Evolutionary conservation across 352 stramenopile species (phyloP), one percentile per base, ranked within the genome.

Genomic region (Phytophthora brassicae): DNA sequence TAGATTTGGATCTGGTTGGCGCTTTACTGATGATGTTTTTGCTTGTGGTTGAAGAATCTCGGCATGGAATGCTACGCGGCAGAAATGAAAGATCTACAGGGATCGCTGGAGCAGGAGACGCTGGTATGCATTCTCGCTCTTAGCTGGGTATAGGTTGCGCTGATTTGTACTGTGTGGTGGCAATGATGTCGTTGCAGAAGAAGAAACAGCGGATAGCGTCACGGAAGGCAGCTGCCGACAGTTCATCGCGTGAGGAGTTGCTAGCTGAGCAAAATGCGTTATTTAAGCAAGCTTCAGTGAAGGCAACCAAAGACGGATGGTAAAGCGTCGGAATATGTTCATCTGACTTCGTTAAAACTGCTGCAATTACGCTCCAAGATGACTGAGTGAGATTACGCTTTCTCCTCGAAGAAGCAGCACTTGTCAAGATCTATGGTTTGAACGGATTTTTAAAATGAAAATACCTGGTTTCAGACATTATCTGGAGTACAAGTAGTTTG

Each of bases 401-500:
- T n/a, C n/a, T n/a, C n/a, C n/a, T n/a, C n/a, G n/a, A n/a, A n/a
- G n/a, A n/a, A 42, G 33, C 33, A 41, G 33, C 33, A n/a, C 4
- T 31, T 31, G 4, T 31, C 26, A 31, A n/a, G n/a, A n/a, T n/a
- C n/a, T n/a, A n/a, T 8, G 26, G 4, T 31, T 31, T 8, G 4
- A 31, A 31, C 26, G 26, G 26, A 31, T 31, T 8, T 31, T n/a
- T 39, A 39, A n/a, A n/a, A n/a, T n/a, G n/a, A n/a, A n/a, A n/a
- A n/a, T n/a, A 39, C 14, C n/a, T 12, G 11, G 11, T n/a, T n/a
- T n/a, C 14, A 92, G 85, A 3, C 88, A 96, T 64, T 96, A 96
- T 66, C 70, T 96, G 33, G 84, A 96, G 75, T 96, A 96, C 84
- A 94, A 94, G 65, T 81, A 94, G 50, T 73, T 96, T 13, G 95